Evolutionary conservation across 129 eudicot species (phyloP), one percentile per base, ranked within the genome.

Genomic region (Flaveria bidentis): DNA sequence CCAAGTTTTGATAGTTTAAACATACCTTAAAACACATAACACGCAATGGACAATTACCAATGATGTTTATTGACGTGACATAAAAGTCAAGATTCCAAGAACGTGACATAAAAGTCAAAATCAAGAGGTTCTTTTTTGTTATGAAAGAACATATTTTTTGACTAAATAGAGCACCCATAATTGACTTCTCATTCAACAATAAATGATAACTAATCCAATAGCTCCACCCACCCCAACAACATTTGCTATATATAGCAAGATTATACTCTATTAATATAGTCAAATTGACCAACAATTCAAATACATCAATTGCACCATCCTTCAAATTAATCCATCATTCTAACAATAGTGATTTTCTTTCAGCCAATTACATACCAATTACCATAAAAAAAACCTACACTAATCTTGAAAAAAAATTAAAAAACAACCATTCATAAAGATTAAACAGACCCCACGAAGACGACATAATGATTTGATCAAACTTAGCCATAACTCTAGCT

Each of bases 121-220:
- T 62, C 68, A 72, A 68, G 49, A 68, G 61, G 56, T 36, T 17
- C 13, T 20, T 49, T 55, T 57, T 71, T 28, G 16, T 57, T 12
- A 50, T 17, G 63, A 58, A 71, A 70, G 76, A 78, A 70, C 82
- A 74, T 73, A 20, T 25, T 73, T 69, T 66, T 80, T 74, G 83
- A 80, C 83, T 53, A 72, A 73, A 73, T 73, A 26, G 52, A 80
- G 44, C 69, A 64, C 74, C 69, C 75, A 80, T 57, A 65, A 80
- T 72, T 65, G 83, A 80, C 78, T 23, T 64, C 51, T 20, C 78
- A 72, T 18, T 18, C 47, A 57, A 46, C 42, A 72, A 41, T 72
- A 64, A 80, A 80, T 25, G 69, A 72, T 22, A 64, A 14, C 68
- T 72, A 72, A 72, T 44, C 73, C 39, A 39, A 61, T 61, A 22